Evolutionary conservation across 257 asterid species (phyloP).

Genomic region (Craterostigma plantagineum): DNA sequence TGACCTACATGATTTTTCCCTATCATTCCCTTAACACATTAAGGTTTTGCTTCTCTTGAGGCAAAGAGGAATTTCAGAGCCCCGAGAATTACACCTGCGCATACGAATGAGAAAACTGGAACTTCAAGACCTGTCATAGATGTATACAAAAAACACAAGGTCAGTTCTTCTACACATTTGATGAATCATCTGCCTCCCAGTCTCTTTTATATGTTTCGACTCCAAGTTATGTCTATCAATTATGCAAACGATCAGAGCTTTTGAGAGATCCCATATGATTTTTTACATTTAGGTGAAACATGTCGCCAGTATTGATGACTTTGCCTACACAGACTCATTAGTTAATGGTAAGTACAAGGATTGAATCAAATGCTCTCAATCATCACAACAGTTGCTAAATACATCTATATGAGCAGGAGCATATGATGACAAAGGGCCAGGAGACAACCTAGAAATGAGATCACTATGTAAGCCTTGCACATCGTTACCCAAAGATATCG

Average conservation of each 20-base stretch:
- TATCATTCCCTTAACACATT: constrained; percentile 24
- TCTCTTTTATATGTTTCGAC: neutral
- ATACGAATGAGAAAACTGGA: constrained; percentile 19
- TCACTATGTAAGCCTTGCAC: constrained; percentile 44
- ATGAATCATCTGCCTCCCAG: constrained; percentile 1
- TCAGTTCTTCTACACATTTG: constrained; percentile 10
- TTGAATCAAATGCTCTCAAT: constrained; percentile 1
- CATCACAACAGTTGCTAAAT: constrained; percentile 5
- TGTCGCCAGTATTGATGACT: constrained; percentile 11
- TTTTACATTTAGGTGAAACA: constrained; percentile 19
- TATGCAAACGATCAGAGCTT: neutral
- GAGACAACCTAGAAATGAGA: constrained; percentile 10
- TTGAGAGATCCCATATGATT: constrained; percentile 6
- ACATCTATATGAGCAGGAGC: constrained; percentile 14
- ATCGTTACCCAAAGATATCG: constrained; percentile 28
- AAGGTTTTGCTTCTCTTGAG: constrained; percentile 86
- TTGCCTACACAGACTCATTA: constrained; percentile 15
- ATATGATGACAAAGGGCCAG: constrained; percentile 12
- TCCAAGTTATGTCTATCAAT: too few species aligned
- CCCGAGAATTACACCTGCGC: constrained; percentile 36
- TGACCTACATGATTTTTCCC: neutral
- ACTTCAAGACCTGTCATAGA: constrained; percentile 19
- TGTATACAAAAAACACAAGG: constrained; percentile 13
- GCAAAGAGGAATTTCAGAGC: constrained; percentile 66
- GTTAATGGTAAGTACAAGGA: constrained; percentile 24